Evolutionary conservation across 768 basidiomycete species (phyloP).

Genomic region (Pulveroboletus ravenelii): DNA sequence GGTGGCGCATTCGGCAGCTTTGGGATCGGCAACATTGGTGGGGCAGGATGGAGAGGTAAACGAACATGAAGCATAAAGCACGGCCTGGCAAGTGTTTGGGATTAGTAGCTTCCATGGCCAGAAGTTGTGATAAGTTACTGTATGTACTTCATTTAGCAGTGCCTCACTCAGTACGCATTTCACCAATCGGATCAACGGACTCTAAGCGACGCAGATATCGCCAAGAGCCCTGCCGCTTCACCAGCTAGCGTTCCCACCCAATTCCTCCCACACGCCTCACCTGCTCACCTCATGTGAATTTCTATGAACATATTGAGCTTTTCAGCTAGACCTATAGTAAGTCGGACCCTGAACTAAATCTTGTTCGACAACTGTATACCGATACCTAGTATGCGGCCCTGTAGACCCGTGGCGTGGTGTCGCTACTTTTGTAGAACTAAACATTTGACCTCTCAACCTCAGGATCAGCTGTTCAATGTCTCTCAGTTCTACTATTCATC

Average conservation of each 20-base stretch:
- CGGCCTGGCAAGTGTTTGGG: neutral
- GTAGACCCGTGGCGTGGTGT: too few species aligned
- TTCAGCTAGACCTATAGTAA: neutral
- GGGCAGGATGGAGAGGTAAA: neutral
- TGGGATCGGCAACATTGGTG: constrained; percentile 38
- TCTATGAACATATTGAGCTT: neutral
- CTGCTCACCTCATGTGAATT: neutral
- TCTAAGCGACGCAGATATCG: neutral
- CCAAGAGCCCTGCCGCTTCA: too few species aligned
- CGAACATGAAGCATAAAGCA: neutral
- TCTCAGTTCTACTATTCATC: neutral
- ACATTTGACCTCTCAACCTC: neutral
- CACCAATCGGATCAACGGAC: neutral
- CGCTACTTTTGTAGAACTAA: neutral
- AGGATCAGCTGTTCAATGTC: neutral
- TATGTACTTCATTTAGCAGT: constrained; percentile 11
- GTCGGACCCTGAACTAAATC: neutral
- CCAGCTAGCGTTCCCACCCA: neutral
- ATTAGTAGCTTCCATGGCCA: neutral
- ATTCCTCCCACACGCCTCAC: neutral
- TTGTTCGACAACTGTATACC: neutral
- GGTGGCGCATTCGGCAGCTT: constrained; percentile 47
- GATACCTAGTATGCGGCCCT: neutral
- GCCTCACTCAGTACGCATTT: constrained; percentile 6
- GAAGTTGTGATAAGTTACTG: constrained; percentile 7